phyloP scores from a whole-genome alignment of 2,329 filamentous ascomycete species.

The Didymella sp. region DNA sequence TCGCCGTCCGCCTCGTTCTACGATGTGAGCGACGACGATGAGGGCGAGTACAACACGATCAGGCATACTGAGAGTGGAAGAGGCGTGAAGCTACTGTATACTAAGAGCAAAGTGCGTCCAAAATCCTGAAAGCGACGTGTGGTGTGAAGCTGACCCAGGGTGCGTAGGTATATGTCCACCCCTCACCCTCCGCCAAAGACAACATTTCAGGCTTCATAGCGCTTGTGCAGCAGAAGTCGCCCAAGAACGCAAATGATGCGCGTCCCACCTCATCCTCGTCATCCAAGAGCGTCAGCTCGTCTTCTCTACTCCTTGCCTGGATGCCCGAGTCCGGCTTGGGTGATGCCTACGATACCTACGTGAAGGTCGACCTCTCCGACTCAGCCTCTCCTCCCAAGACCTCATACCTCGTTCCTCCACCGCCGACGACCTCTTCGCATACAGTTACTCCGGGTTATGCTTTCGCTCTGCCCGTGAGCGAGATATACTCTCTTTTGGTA shows the following conservation, averaged over 20 bases:
- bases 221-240: slow-evolving; percentile 83
- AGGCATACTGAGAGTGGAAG: slow-evolving; percentile 76
- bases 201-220: slow-evolving; percentile 96
- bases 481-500: slow-evolving; percentile 89
- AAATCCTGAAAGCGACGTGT: slow-evolving; percentile 45
- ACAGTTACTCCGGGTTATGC: slow-evolving; percentile 78
- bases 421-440: slow-evolving; percentile 83
- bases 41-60: slow-evolving; percentile 93
- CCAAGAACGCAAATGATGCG: slow-evolving; percentile 35
- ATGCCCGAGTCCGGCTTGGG: slow-evolving; percentile 88
- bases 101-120: slow-evolving; percentile 84
- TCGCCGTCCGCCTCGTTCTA: slow-evolving; percentile 91
- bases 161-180: slow-evolving; percentile 88
- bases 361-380: slow-evolving; percentile 91
- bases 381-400: slow-evolving; percentile 81
- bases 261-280: slow-evolving; percentile 54
- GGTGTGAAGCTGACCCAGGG: slow-evolving; percentile 30
- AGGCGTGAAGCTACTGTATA: slow-evolving; percentile 92
- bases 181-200: slow-evolving; percentile 89
- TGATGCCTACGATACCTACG: slow-evolving; percentile 83
- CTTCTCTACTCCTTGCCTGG: slow-evolving; percentile 89
- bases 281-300: slow-evolving; percentile 58
- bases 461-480: slow-evolving; percentile 87
- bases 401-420: slow-evolving; percentile 88
- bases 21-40: slow-evolving; percentile 94